Base-by-base conservation (phyloP, 2,329 filamentous ascomycete genomes). In the Aureobasidium uvarum region DNA sequence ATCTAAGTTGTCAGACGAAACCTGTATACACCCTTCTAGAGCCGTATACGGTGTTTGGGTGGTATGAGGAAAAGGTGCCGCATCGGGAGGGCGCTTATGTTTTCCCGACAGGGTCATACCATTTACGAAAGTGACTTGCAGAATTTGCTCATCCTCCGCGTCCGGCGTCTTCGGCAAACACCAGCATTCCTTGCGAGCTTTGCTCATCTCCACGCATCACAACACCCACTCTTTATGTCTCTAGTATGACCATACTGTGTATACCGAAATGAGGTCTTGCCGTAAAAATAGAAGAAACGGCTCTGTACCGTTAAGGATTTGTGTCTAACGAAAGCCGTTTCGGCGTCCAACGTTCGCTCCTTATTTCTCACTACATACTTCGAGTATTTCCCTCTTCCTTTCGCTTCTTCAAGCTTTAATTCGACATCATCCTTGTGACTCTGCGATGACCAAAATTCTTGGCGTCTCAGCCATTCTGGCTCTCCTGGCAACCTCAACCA, bases 251-350 rank as follows among this genome's bases (percentile, higher is more conserved):
- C 10, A 38, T 10, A 25, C 7, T 39, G 58, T 62, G 43, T 48
- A 62, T 62, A 50, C 58, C 43, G 5, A 8, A 41, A 62, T 62
- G 45, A 8, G 58, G 3, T n/a, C 11, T 62, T 38, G 31, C 43
- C 45, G 20, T 28, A 62, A 50, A 13, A 2, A 31, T 23, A 41
- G 5, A 13, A 25, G n/a, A 20, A 62, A 62, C 55, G 55, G 55
- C 16, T 28, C 45, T 25, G 36, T 16, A 50, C 58, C 58, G 58
- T 62, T 62, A 39, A 62, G 43, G 58, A 62, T 50, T 28, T 6
- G 2, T 20, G 3, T 50, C 45, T 62, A 62, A 39, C 58, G 58
- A 62, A 62, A 62, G 41, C 55, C 55, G 55, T 59, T 59, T 31
- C n/a, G 20, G 20, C 28, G 23, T 36, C 13, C 43, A 62, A 62